Evolutionary conservation across 495 filamentous ascomycete species (phyloP).

Genomic region (Achaetomiella virescens): DNA sequence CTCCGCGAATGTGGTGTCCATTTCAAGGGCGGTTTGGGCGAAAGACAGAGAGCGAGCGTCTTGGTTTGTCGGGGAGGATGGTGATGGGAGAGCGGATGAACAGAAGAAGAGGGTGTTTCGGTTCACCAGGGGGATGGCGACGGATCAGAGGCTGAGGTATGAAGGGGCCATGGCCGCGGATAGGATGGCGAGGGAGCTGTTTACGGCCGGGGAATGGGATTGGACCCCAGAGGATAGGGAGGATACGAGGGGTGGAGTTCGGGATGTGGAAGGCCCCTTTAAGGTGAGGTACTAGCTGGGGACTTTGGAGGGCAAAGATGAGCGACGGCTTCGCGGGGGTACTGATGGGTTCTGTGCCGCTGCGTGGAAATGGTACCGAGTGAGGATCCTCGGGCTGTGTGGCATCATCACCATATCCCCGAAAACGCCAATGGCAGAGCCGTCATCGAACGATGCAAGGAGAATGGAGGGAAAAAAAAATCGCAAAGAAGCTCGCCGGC

Average conservation of each 20-base stretch:
- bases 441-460: not conserved
- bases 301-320: not conserved
- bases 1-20: constrained; percentile 36
- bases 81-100: constrained; percentile 3
- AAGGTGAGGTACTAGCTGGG: not conserved
- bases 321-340: no score
- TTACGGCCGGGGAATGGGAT: constrained; percentile 53
- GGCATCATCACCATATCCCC: no score
- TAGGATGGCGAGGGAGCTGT: constrained; percentile 44
- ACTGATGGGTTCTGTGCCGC: no score
- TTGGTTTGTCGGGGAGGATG: constrained; percentile 24
- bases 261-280: not conserved
- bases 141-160: constrained; percentile 36
- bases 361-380: no score
- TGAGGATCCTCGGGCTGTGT: no score
- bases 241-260: constrained; percentile 1
- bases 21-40: constrained; percentile 44
- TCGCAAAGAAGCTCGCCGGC: not conserved
- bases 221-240: constrained; percentile 45
- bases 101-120: constrained; percentile 28
- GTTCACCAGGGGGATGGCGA: constrained; percentile 34
- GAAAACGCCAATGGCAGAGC: no score
- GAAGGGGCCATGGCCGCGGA: constrained; percentile 36
- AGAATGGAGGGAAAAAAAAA: not conserved
- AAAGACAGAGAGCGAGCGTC: constrained; percentile 26